phyloP scores from a whole-genome alignment of 2,329 filamentous ascomycete species.

The Phialemoniopsis sp. region DNA sequence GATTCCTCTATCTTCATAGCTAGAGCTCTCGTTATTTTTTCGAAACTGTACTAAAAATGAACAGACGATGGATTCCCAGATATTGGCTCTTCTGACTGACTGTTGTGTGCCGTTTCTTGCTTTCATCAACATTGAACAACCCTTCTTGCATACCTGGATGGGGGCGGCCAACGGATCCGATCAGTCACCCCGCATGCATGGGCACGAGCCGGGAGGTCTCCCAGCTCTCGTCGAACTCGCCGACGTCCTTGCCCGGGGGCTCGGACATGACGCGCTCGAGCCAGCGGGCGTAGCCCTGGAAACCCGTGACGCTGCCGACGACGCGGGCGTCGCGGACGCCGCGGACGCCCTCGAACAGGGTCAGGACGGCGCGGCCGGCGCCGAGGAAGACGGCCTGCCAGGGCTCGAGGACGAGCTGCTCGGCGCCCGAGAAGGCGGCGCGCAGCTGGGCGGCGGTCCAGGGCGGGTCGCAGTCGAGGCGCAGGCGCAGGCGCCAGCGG shows the following conservation, averaged over 20 bases:
- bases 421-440: conserved; percentile 27
- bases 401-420: conserved; percentile 33
- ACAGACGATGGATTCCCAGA: too few relatives aligned
- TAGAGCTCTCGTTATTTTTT: too few relatives aligned
- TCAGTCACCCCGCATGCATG: too few relatives aligned
- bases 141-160: too few relatives aligned
- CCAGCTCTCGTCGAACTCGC: conserved; percentile 10
- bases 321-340: conserved; percentile 30
- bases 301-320: conserved; percentile 31
- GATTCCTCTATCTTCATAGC: too few relatives aligned
- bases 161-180: too few relatives aligned
- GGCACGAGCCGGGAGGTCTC: not conserved
- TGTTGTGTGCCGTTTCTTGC: too few relatives aligned
- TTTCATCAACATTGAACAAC: too few relatives aligned
- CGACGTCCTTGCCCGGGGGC: conserved; percentile 4
- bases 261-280: conserved; percentile 30
- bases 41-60: too few relatives aligned
- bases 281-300: conserved; percentile 37
- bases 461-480: conserved; percentile 33
- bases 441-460: conserved; percentile 23
- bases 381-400: conserved; percentile 32
- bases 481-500: conserved; percentile 1
- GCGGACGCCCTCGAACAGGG: conserved; percentile 35
- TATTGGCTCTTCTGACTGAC: too few relatives aligned
- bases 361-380: conserved; percentile 27